Conservation (phyloP, 169 alveolate genomes). For the Cystoisospora suis region DNA sequence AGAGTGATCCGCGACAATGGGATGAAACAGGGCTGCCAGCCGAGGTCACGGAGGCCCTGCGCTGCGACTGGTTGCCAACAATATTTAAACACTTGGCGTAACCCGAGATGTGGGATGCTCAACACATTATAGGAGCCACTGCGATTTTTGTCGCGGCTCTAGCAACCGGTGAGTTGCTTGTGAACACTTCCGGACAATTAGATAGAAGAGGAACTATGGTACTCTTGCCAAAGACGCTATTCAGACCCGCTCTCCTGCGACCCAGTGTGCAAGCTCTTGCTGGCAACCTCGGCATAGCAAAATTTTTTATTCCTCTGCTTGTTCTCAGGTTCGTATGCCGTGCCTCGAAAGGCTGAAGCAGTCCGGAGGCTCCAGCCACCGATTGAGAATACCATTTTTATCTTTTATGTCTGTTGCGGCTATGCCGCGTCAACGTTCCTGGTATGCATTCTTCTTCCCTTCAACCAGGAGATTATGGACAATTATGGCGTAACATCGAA, state of each 20-base stretch:
- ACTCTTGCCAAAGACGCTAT: no score
- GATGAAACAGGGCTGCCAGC: no score
- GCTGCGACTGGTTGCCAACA: no score
- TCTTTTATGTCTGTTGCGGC: constrained; percentile 18
- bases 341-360: background rate
- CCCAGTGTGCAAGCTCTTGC: background rate
- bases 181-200: background rate
- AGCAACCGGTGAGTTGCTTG: background rate
- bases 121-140: background rate
- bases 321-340: background rate
- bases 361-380: constrained; percentile 28
- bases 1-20: no score
- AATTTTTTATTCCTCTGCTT: background rate
- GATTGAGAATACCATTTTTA: background rate
- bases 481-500: background rate
- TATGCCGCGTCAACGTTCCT: constrained; percentile 1
- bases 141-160: background rate
- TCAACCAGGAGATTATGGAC: constrained; percentile 24
- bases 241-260: background rate
- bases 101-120: background rate
- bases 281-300: background rate
- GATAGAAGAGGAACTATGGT: background rate
- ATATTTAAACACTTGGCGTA: no score
- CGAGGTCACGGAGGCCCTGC: no score
- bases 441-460: background rate